Evolutionary conservation across 805 yeast genomes (phyloP), one percentile per base, ranked within the genome.

Genomic region (Metschnikowia colocasiae): DNA sequence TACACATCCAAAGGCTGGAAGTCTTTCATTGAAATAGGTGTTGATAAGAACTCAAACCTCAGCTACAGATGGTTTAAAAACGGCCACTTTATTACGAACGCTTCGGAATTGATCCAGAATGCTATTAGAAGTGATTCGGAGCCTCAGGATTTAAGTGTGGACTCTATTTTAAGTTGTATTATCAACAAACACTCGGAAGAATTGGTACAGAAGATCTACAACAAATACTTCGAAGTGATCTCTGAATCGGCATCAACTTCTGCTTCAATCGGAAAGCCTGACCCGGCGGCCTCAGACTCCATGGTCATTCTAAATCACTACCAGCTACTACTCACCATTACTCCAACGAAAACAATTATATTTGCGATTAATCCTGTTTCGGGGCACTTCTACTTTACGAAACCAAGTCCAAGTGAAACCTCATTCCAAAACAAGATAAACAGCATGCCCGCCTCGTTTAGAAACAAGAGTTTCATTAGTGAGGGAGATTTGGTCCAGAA

Each of bases 21-120:
- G 40, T 80, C 84, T 2, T 74, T 75, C 37, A 71, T 84, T 27
- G 87, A 83, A 52, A 75, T 85, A 43, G 87, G 87, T 0, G 65
- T 82, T n/a, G 76, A 74, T 54, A 63, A 60, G 25, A 60, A 64
- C 20, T 69, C 76, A 52, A 70, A 75, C 27, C 63, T 84, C 25
- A 75, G 75, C 25, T 76, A 78, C 56, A 69, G 81, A 49, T 85
- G 91, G 91, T 76, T 74, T 52, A 78, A 78, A 51, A 82, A 83
- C 54, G 85, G 84, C 1, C 60, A 61, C 20, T 68, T 74, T 45
- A 40, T 40, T 13, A 23, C 15, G 22, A 23, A 26, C 10, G 43
- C 43, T 8, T 31, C 43, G 18, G 36, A 40, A 15, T 22, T 31
- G 22, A 54, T 53, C 16, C 46, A 56, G 7, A 45, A 54, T 33